Percentiles rank a stretch among this genome's conserved stretches.
These are phyloP conservation scores for Neurospora africana DNA, from an alignment of 495 filamentous ascomycete genomes.

Conservation along the genomic window DNA sequence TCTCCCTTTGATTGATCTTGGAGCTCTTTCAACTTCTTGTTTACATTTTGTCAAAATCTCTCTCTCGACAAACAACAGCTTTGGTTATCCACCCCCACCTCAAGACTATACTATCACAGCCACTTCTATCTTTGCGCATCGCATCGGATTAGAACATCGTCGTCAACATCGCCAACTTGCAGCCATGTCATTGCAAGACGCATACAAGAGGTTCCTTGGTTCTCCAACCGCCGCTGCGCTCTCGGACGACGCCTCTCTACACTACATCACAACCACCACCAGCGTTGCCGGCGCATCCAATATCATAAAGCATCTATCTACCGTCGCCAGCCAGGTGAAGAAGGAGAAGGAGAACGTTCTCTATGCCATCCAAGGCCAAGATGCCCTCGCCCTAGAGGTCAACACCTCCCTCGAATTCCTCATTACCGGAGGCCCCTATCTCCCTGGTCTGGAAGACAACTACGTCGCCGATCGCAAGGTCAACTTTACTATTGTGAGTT, in stretches of 20 bases:
- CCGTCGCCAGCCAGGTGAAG: slow-evolving; percentile 56
- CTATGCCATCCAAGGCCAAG: slow-evolving; percentile 55
- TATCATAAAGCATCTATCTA: slow-evolving; percentile 67
- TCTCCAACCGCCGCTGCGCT: slow-evolving; percentile 55
- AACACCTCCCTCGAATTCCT: slow-evolving; percentile 79
- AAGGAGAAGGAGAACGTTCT: slow-evolving; percentile 71
- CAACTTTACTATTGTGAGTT: slow-evolving; percentile 69
- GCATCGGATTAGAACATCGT: neutral
- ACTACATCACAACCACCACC: slow-evolving; percentile 88
- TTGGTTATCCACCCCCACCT: neutral
- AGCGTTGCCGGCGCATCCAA: slow-evolving; percentile 55
- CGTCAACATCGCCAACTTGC: neutral
- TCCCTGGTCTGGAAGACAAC: slow-evolving; percentile 88
- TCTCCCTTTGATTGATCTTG: neutral
- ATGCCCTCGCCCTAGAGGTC: slow-evolving; percentile 62
- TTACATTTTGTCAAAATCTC: neutral
- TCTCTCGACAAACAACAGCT: neutral
- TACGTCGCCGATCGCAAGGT: slow-evolving; percentile 78
- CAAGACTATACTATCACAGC: neutral
- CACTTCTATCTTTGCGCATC: neutral
- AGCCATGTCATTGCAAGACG: neutral
- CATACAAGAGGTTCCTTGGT: slow-evolving; percentile 46
- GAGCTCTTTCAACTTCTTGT: neutral
- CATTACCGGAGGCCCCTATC: slow-evolving; percentile 70
- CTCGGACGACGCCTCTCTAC: slow-evolving; percentile 60